phyloP scores from a whole-genome alignment of 2,329 filamentous ascomycete species.

The Phoma sp. region DNA sequence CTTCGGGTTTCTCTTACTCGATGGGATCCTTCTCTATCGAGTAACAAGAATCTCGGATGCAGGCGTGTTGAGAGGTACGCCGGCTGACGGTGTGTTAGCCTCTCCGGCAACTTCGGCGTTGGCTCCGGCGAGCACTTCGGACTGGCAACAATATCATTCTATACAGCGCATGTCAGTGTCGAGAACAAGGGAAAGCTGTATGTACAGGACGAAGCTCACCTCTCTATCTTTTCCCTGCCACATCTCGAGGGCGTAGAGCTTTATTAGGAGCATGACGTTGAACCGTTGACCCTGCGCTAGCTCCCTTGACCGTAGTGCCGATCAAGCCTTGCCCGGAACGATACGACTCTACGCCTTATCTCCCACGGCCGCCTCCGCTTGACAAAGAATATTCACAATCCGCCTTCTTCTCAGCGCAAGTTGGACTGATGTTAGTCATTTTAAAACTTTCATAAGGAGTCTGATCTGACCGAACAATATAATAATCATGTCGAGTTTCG shows the following conservation, averaged over 20 bases:
- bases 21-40: constrained; percentile 40
- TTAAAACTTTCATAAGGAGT: background rate
- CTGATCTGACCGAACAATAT: background rate
- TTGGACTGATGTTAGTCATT: background rate
- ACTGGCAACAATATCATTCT: constrained; percentile 1
- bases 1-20: constrained; percentile 41
- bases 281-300: constrained; percentile 40
- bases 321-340: constrained; percentile 15
- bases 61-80: constrained; percentile 33
- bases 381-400: constrained; percentile 1
- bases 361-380: constrained; percentile 16
- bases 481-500: background rate
- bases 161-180: background rate
- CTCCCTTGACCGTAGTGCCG: constrained; percentile 29
- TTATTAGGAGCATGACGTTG: constrained; percentile 29
- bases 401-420: background rate
- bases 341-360: constrained; percentile 31
- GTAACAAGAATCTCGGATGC: constrained; percentile 31
- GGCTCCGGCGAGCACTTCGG: constrained; percentile 17
- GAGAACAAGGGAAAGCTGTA: background rate
- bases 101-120: constrained; percentile 28
- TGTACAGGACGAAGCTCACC: background rate
- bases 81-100: constrained; percentile 35
- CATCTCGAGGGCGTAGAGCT: constrained; percentile 12
- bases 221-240: background rate